Conservation (phyloP, 2,329 filamentous ascomycete species). For the Hypoxylon sp. region DNA sequence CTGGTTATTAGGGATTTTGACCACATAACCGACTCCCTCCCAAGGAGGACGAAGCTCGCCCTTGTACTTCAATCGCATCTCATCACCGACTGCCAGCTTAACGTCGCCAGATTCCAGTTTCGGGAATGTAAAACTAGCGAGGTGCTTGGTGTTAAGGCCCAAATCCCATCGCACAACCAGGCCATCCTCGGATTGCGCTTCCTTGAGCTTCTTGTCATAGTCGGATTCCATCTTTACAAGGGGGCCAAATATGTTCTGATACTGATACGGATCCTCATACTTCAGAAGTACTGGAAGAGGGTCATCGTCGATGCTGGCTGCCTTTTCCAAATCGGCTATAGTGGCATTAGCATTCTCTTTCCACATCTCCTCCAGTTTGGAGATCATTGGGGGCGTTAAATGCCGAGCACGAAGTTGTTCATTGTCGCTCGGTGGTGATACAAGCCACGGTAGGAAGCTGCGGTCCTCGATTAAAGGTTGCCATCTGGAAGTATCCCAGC, state of each 20-base stretch:
- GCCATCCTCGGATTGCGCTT: slow-evolving; percentile 97
- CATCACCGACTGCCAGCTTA: slow-evolving; percentile 96
- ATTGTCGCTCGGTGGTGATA: slow-evolving; percentile 88
- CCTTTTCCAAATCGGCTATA: slow-evolving; percentile 91
- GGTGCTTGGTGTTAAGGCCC: slow-evolving; percentile 96
- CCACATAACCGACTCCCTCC: slow-evolving; percentile 98
- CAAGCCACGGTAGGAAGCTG: slow-evolving; percentile 94
- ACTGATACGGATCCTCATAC: slow-evolving; percentile 98
- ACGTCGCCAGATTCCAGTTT: slow-evolving; percentile 98
- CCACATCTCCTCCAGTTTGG: slow-evolving; percentile 98
- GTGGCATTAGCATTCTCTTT: slow-evolving; percentile 94
- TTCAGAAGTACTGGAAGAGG: slow-evolving; percentile 91
- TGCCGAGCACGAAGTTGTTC: slow-evolving; percentile 97
- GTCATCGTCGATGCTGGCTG: slow-evolving; percentile 92
- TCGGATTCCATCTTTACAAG: slow-evolving; percentile 99
- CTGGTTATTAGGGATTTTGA: slow-evolving; percentile 99
- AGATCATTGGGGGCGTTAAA: slow-evolving; percentile 93
- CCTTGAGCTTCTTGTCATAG: slow-evolving; percentile 98
- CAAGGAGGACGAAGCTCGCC: slow-evolving; percentile 92
- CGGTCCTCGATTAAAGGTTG: slow-evolving; percentile 97
- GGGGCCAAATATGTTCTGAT: slow-evolving; percentile 98
- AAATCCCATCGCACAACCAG: slow-evolving; percentile 94
- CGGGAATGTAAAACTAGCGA: slow-evolving; percentile 94
- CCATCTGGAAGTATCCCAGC: slow-evolving; percentile 98
- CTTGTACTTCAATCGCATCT: slow-evolving; percentile 97